Evolutionary conservation across 208 protist species (phyloP).

Genomic region (Leishmania tropica): DNA sequence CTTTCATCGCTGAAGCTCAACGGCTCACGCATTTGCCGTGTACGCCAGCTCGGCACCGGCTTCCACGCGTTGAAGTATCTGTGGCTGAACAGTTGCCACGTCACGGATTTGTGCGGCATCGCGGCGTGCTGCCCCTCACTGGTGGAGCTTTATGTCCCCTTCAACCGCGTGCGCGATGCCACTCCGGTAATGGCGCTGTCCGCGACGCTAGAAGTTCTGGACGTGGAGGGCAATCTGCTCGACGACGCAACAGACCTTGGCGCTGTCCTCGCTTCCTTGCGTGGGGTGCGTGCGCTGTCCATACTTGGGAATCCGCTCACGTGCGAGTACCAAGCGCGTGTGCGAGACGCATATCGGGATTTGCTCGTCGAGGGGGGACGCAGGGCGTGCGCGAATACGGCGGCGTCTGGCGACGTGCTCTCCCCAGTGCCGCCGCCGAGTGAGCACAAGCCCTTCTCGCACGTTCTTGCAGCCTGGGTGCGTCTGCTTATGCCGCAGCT

Average conservation of each 20-base stretch:
- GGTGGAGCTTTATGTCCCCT: conserved; percentile 85
- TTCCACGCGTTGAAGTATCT: conserved; percentile 66
- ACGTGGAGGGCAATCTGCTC: conserved; percentile 87
- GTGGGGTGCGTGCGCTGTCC: conserved; percentile 55
- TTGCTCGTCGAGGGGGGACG: background rate
- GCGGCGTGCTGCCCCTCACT: conserved; percentile 59
- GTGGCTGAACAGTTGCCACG: conserved; percentile 78
- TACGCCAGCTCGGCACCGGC: conserved; percentile 72
- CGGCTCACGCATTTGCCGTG: conserved; percentile 61
- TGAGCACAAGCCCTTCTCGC: conserved; percentile 6
- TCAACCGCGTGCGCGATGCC: conserved; percentile 76
- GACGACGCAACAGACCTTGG: conserved; percentile 32
- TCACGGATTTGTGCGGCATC: conserved; percentile 70
- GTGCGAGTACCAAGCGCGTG: conserved; percentile 18
- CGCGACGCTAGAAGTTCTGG: conserved; percentile 78
- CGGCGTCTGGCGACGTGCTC: background rate
- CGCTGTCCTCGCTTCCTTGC: conserved; percentile 43
- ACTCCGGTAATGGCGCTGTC: conserved; percentile 61
- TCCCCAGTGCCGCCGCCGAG: no score
- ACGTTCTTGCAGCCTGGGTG: conserved; percentile 52
- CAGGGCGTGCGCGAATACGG: background rate
- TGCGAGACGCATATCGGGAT: conserved; percentile 23
- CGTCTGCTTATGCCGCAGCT: conserved; percentile 62
- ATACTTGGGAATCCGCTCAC: conserved; percentile 72
- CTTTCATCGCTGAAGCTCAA: conserved; percentile 70